Percentiles rank a stretch among this genome's conserved stretches.
Conservation (phyloP, 108 stramenopile genomes). For the Discostella stelligeroides region DNA sequence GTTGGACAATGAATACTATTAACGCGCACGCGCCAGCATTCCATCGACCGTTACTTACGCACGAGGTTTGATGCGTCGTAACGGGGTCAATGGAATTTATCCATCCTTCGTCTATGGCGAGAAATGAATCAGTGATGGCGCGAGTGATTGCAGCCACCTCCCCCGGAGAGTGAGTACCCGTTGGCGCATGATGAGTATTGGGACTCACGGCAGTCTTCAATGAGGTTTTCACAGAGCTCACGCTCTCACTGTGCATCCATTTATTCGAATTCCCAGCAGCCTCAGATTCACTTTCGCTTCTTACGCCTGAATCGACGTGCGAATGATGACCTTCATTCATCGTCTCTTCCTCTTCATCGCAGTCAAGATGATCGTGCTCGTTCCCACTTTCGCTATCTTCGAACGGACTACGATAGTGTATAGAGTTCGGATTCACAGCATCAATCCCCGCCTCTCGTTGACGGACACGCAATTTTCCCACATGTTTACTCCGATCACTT, state of each 20-base stretch:
- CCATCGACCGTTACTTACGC: slow-evolving; percentile 82
- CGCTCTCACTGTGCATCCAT: slow-evolving; percentile 39
- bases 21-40: slow-evolving; percentile 87
- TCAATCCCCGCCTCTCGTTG: slow-evolving; percentile 50
- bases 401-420: slow-evolving; percentile 78
- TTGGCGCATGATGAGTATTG: slow-evolving; percentile 49
- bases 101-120: slow-evolving; percentile 87
- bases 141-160: slow-evolving; percentile 74
- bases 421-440: slow-evolving; percentile 66
- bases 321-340: neutral
- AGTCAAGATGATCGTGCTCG: slow-evolving; percentile 47
- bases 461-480: slow-evolving; percentile 5
- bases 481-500: slow-evolving; percentile 56
- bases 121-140: slow-evolving; percentile 78
- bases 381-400: slow-evolving; percentile 69
- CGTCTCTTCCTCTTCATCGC: slow-evolving; percentile 34
- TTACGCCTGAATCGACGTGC: neutral
- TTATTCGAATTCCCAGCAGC: slow-evolving; percentile 29
- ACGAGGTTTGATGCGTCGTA: slow-evolving; percentile 80
- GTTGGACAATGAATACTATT: slow-evolving; percentile 72
- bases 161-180: slow-evolving; percentile 69
- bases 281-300: slow-evolving; percentile 33
- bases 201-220: slow-evolving; percentile 68
- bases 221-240: slow-evolving; percentile 73
- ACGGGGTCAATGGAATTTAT: slow-evolving; percentile 87